These are phyloP conservation scores for Penicillium thymicola DNA, from an alignment of 2,329 filamentous ascomycete species.

Conservation along the genomic window DNA sequence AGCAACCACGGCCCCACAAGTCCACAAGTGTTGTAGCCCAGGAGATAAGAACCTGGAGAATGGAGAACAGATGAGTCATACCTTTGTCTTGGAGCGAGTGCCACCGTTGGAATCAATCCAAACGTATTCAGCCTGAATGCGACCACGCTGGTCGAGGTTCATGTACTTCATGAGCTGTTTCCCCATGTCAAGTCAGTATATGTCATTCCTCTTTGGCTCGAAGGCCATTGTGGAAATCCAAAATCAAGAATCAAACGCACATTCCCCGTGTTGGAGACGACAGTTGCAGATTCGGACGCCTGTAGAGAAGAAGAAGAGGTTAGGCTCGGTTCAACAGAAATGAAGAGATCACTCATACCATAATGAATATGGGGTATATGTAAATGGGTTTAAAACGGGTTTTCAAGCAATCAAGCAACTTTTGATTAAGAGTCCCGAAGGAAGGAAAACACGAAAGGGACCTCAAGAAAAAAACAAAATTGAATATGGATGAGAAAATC, in stretches of 20 bases:
- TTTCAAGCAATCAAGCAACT: conserved; percentile 13
- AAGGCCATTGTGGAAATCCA: conserved; percentile 31
- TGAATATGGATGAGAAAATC: conserved; percentile 20
- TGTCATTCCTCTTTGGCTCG: conserved; percentile 29
- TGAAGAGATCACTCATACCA: conserved; percentile 19
- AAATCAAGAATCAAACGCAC: conserved; percentile 38
- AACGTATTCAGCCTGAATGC: conserved; percentile 91
- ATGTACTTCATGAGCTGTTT: conserved; percentile 86
- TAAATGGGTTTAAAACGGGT: conserved; percentile 7
- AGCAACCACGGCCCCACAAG: neutral
- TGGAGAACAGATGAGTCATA: conserved; percentile 51
- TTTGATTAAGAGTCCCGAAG: conserved; percentile 2
- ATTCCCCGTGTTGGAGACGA: conserved; percentile 48
- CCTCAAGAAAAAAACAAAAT: conserved; percentile 12
- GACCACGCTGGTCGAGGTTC: conserved; percentile 82
- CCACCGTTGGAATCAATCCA: conserved; percentile 86
- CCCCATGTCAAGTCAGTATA: conserved; percentile 41
- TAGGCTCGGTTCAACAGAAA: neutral
- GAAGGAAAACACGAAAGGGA: conserved; percentile 18
- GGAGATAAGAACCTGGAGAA: neutral
- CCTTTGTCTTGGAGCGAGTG: conserved; percentile 92
- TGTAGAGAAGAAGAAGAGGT: conserved; percentile 31
- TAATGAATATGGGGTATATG: conserved; percentile 27
- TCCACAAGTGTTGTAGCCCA: neutral
- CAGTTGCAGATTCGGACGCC: conserved; percentile 40